These are phyloP conservation scores for Papiliotrema flavescens DNA, from an alignment of 1,284 basidiomycete species.

Conservation along the genomic window DNA sequence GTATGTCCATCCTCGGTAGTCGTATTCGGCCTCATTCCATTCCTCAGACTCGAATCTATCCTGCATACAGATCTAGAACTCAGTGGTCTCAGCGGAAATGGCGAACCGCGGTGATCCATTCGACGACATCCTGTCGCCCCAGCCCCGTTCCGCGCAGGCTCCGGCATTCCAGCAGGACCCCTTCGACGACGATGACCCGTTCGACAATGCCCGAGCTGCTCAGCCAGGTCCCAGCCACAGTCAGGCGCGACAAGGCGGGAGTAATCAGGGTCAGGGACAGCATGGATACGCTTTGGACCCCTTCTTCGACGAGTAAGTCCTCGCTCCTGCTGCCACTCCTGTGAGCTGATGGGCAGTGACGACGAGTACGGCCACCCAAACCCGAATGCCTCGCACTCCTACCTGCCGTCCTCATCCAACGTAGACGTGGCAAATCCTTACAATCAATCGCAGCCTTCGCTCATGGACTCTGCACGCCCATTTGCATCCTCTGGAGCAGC, in stretches of 20 bases:
- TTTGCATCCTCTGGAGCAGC: slow-evolving; percentile 35
- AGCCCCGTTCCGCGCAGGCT: slow-evolving; percentile 19
- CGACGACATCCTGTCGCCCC: slow-evolving; percentile 43
- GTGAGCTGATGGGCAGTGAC: slow-evolving; percentile 29
- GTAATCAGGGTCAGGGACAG: slow-evolving; percentile 13
- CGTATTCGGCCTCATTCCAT: too few relatives aligned
- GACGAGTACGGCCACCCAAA: slow-evolving; percentile 38
- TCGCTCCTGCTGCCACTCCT: neutral
- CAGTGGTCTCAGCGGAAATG: too few relatives aligned
- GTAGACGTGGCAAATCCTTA: slow-evolving; percentile 18
- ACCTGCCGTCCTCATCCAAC: slow-evolving; percentile 32
- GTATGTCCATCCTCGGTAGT: too few relatives aligned
- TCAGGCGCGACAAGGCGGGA: neutral
- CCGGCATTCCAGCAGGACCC: slow-evolving; percentile 27
- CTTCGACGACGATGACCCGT: slow-evolving; percentile 27
- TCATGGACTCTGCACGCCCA: slow-evolving; percentile 31
- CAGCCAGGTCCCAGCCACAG: neutral
- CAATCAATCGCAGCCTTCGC: slow-evolving; percentile 25
- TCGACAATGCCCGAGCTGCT: slow-evolving; percentile 2
- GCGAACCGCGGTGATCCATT: slow-evolving; percentile 30
- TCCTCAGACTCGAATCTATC: neutral
- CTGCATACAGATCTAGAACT: neutral
- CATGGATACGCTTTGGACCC: slow-evolving; percentile 45
- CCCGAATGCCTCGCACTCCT: slow-evolving; percentile 25
- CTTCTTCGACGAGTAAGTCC: slow-evolving; percentile 49